Evolutionary conservation across 805 yeast species (phyloP).

Genomic region (Nakazawaea siamensis): DNA sequence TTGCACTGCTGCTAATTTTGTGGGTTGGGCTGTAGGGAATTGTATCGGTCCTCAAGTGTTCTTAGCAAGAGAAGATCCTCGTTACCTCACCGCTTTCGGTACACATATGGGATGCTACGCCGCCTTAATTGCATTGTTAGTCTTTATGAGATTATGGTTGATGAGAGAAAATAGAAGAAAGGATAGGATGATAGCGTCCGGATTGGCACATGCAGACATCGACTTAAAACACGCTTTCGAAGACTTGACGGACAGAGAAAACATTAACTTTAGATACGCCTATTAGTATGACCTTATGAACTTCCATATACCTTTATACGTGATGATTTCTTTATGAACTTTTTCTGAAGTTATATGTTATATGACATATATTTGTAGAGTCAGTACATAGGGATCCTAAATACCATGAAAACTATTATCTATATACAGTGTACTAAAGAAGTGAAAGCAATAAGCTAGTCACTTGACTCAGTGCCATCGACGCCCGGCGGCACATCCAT

Average conservation of each 20-base stretch:
- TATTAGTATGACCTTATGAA: too few relatives aligned
- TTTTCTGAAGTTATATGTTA: too few relatives aligned
- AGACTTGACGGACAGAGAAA: constrained; percentile 20
- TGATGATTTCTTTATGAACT: too few relatives aligned
- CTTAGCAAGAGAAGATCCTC: constrained; percentile 10
- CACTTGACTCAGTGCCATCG: too few relatives aligned
- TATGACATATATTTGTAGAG: too few relatives aligned
- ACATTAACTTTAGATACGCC: constrained; percentile 15
- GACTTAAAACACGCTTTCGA: constrained; percentile 19
- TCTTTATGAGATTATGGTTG: constrained; percentile 18
- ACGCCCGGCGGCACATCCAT: background rate
- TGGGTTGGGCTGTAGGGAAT: constrained; percentile 16
- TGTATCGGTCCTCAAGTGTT: constrained; percentile 17
- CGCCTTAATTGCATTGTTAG: constrained; percentile 16
- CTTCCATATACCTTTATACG: too few relatives aligned
- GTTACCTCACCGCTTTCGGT: constrained; percentile 14
- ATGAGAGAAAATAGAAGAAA: constrained; percentile 19
- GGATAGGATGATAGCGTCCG: constrained; percentile 13
- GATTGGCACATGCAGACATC: constrained; percentile 10
- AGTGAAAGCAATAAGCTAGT: too few relatives aligned
- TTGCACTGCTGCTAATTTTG: constrained; percentile 16
- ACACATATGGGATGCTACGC: constrained; percentile 21
- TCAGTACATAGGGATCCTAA: too few relatives aligned
- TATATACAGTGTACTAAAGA: too few relatives aligned
- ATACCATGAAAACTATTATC: too few relatives aligned